Base-by-base conservation (phyloP, 768 basidiomycete species). In the Plicaturopsis crispa region DNA sequence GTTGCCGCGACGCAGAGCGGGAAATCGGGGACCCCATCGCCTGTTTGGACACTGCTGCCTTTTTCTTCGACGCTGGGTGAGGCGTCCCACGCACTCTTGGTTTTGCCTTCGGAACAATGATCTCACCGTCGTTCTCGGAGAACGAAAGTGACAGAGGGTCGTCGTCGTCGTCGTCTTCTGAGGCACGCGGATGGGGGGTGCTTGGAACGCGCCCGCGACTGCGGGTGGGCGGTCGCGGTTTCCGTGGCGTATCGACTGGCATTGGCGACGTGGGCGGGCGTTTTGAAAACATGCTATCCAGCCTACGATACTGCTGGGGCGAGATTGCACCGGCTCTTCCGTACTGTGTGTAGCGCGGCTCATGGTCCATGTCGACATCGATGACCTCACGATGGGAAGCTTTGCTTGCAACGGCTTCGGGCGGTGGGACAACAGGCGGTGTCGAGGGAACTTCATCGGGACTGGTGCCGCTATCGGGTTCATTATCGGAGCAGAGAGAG, bases 401-500 rank as follows among this genome's bases (percentile, higher is more conserved):
- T 10, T 19, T 34, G 10, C 10, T 18, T 34, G 33, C 8, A 10
- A 14, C 26, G 10, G 17, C 17, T 16, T 10, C 34, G 6, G 35
- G 34, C 6, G 31, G 41, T 28, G 17, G 42, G 12, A 26, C 51
- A 41, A 60, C 72, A 31, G 80, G 79, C 2, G 78, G 78, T 5
- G 72, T 71, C 1, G 69, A 71, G 3, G 65, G 66, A 4, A 59
- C 55, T 33, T 78, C 76, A 26, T 75, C 71, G 4, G 65, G 64
- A 36, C 65, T 67, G 1, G 57, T 62, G 23, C 72, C 72, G 24
- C 55, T 66, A 12, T 70, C 70, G 35, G 60, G 59, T 26, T 79
- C 81, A 41, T 82, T 80, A 51, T 87, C 84, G 3, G 84, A 86
- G 48, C 75, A 81, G 12, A 87, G 62, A 0, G 83, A 85, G 0